Evolutionary conservation across 2,329 filamentous ascomycete species (phyloP), one percentile per base, ranked within the genome.

Genomic region (Diaporthe citriasiana): DNA sequence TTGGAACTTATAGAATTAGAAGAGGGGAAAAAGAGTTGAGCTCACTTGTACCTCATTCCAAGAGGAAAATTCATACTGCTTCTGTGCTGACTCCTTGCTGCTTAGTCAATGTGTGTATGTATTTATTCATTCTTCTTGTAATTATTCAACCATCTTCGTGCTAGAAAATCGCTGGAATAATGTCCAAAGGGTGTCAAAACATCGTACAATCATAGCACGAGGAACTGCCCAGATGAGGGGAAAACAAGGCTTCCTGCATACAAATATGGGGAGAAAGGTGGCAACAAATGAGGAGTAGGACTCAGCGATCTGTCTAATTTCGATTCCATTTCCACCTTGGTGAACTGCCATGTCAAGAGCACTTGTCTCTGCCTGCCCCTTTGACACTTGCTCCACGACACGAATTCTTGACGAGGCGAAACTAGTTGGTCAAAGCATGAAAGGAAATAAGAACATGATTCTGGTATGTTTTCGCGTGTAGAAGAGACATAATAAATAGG

Each of bases 171-270:
- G 57, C 38, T 30, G 38, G 57, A 60, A 60, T 15, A 60, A 10
- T 45, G 38, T 2, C 57, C 38, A 38, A 60, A 13, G 38, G 38
- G 25, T 13, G 7, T 60, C 13, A 19, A 6, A 42, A 13, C 25
- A n/a, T 60, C 56, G 56, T n/a, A 35, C 56, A 59, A 59, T 40
- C 15, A 60, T 42, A 1, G n/a, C 56, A 60, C 35, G 56, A 42
- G 38, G n/a, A 10, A 12, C 13, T 7, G n/a, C 38, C 57, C 57
- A 30, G 38, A 4, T 60, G 57, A 60, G 57, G 57, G 57, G 57
- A 45, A 60, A 30, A 15, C 38, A 27, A 30, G 4, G n/a, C 6
- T 12, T 27, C 15, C n/a, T 42, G 17, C n/a, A 27, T 45, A 45
- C 45, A 30, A 60, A 17, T 60, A 27, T 30, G n/a, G 35, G n/a